Conservation (phyloP, 1,284 basidiomycete species). For the Moniliophthora roreri region DNA sequence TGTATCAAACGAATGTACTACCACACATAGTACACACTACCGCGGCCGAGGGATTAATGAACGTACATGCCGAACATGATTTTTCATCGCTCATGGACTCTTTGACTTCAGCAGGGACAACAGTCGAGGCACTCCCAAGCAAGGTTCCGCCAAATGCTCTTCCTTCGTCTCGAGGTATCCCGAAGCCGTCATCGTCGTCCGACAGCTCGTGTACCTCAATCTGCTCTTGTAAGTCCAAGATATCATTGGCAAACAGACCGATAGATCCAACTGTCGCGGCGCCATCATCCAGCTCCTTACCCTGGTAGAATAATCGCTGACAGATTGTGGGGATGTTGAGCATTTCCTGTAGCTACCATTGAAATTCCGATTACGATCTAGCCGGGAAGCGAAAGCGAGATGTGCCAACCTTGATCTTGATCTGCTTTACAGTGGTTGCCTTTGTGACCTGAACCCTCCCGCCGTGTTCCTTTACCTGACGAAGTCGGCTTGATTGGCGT, state of each 20-base stretch:
- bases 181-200: constrained; percentile 40
- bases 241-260: constrained; percentile 63
- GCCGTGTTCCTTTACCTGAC: constrained; percentile 47
- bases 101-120: constrained; percentile 25
- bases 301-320: constrained; percentile 66
- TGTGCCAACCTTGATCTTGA: constrained; percentile 67
- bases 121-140: constrained; percentile 41
- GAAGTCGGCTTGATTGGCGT: constrained; percentile 59
- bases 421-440: constrained; percentile 68
- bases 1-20: constrained; percentile 26
- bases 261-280: constrained; percentile 56
- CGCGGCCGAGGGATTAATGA: constrained; percentile 34
- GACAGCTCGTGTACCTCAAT: constrained; percentile 57
- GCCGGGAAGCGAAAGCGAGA: not conserved
- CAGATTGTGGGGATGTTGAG: constrained; percentile 70
- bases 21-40: constrained; percentile 42
- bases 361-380: not conserved
- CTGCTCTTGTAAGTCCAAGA: constrained; percentile 64
- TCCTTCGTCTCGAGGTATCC: constrained; percentile 54
- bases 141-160: constrained; percentile 75
- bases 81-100: constrained; percentile 26
- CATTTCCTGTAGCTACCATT: constrained; percentile 52
- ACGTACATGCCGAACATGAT: constrained; percentile 44
- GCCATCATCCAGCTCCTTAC: constrained; percentile 65
- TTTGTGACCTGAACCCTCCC: constrained; percentile 58